Evolutionary conservation across 768 basidiomycete species (phyloP).

Genomic region (Exidia glandulosa): DNA sequence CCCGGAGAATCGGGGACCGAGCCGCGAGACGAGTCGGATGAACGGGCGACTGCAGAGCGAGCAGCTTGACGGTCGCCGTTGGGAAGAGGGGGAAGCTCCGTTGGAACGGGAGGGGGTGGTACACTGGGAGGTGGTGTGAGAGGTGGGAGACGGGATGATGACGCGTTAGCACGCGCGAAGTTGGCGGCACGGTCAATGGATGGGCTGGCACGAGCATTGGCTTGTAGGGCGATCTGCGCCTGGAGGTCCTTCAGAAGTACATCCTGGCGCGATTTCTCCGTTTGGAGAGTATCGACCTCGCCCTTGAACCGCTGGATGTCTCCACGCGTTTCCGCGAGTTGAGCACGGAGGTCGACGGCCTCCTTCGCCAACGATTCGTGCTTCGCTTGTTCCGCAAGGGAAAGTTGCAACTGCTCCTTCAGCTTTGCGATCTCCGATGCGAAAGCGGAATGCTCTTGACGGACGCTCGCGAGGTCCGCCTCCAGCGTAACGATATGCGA

Average conservation of each 20-base stretch:
- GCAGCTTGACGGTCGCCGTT: constrained; percentile 43
- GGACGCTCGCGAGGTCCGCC: constrained; percentile 32
- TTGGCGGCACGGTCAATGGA: constrained; percentile 6
- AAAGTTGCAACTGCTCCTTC: constrained; percentile 47
- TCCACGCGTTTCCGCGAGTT: neutral
- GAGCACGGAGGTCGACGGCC: neutral
- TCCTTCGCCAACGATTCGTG: neutral
- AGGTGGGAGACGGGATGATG: constrained; percentile 63
- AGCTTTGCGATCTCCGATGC: constrained; percentile 32
- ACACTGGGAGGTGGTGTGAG: constrained; percentile 80
- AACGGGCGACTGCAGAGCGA: constrained; percentile 34
- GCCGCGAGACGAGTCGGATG: constrained; percentile 51
- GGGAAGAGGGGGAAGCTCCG: constrained; percentile 24
- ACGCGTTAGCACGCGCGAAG: constrained; percentile 43
- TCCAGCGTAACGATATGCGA: constrained; percentile 36
- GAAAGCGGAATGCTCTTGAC: constrained; percentile 33
- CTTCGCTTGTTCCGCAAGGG: neutral
- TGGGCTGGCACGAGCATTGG: constrained; percentile 34
- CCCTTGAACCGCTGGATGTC: constrained; percentile 58
- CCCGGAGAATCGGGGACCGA: constrained; percentile 51
- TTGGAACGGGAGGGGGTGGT: constrained; percentile 75
- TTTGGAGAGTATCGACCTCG: constrained; percentile 66
- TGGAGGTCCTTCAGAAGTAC: constrained; percentile 66
- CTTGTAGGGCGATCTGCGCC: constrained; percentile 32
- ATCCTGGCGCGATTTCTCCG: constrained; percentile 63